These are phyloP conservation scores for Blastocystis sp. DNA, from an alignment of 352 stramenopile species.

Conservation along the genomic window DNA sequence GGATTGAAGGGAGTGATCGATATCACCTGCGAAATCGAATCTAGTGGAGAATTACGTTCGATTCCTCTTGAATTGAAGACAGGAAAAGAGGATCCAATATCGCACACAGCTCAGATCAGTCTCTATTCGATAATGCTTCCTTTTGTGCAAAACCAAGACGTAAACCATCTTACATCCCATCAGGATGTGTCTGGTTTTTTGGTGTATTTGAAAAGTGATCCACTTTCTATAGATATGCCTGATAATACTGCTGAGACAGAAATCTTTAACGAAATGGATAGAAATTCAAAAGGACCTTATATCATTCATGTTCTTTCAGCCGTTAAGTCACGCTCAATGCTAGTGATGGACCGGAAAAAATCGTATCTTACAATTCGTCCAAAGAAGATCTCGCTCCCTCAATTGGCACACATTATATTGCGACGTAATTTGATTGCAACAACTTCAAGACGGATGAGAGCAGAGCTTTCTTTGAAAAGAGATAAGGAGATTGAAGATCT, in stretches of 20 bases:
- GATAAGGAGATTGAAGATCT: constrained; percentile 32
- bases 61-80: constrained; percentile 58
- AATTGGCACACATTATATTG: background rate
- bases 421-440: constrained; percentile 13
- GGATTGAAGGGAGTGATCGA: constrained; percentile 60
- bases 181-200: background rate
- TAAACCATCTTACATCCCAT: background rate
- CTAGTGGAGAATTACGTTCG: background rate
- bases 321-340: background rate
- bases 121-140: constrained; percentile 20
- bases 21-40: background rate
- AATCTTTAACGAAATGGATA: background rate
- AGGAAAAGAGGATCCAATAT: constrained; percentile 32
- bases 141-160: background rate
- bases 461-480: background rate
- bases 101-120: background rate
- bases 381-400: background rate
- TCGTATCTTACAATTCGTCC: background rate
- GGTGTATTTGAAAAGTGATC: constrained; percentile 39
- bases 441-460: background rate
- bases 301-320: background rate
- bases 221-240: background rate
- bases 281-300: background rate
- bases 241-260: background rate
- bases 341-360: background rate